Conservation (phyloP, 305 asterid genomes). For the Fraxinus sp. region DNA sequence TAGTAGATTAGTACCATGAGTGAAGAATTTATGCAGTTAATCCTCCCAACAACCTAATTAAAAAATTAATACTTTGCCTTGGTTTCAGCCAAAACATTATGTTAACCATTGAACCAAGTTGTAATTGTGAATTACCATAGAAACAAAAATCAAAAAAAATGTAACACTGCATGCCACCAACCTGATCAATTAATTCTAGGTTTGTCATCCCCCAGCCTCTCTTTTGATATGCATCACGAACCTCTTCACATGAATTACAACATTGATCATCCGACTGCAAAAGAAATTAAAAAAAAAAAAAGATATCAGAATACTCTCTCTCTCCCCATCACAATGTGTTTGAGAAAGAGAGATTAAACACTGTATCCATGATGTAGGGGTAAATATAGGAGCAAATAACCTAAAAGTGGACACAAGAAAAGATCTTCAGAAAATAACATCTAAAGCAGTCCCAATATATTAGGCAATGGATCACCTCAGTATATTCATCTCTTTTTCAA, state of each 20-base stretch:
- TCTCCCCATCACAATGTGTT: not conserved
- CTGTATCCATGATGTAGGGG: slow-evolving; percentile 6
- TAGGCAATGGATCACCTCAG: not conserved
- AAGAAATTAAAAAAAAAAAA: slow-evolving; percentile 13
- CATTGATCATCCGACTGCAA: slow-evolving; percentile 90
- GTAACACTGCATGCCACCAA: slow-evolving; percentile 21
- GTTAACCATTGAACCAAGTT: not conserved
- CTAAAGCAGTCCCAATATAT: not conserved
- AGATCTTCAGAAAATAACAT: not conserved
- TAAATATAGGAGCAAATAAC: slow-evolving; percentile 13
- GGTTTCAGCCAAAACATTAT: too few relatives aligned
- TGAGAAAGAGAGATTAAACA: not conserved
- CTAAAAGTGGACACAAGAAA: slow-evolving; percentile 7
- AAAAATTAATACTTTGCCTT: too few relatives aligned
- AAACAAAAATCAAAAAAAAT: not conserved
- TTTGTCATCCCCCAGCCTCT: slow-evolving; percentile 91
- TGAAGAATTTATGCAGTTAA: not conserved
- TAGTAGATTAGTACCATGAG: not conserved
- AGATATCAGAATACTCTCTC: not conserved
- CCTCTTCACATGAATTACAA: slow-evolving; percentile 97
- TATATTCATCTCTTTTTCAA: not conserved
- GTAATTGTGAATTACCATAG: not conserved
- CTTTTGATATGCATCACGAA: slow-evolving; percentile 91
- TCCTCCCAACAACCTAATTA: not conserved
- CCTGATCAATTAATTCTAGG: slow-evolving; percentile 87